Base-by-base conservation (phyloP, 257 asterid species). In the Verbena officinalis region DNA sequence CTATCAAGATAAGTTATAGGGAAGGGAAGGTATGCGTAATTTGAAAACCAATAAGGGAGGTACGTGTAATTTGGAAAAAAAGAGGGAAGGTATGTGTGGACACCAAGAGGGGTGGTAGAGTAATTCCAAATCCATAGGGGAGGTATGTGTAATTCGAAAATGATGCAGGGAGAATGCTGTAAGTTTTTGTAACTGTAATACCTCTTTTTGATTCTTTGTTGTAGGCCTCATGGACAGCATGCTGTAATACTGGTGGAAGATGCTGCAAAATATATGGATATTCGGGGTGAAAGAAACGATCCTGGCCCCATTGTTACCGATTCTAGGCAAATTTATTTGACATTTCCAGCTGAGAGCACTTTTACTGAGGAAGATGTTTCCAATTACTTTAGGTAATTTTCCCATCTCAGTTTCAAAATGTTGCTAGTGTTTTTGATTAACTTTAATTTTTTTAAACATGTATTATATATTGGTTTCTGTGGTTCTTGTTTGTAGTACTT, bases 201-300 rank as follows among this genome's bases (percentile, higher is more conserved):
- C 5, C 2, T 27, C 33, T 2, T 44, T 55, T 19, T 46, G 55
- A 61, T 59, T 66, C 31, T 77, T 64, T 59, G 55, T 39, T 65
- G 9, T 80, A 91, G 96, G 83, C 95, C 96, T 77, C 96, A 91
- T 65, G 98, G 98, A 55, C 95, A 91, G 74, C 98, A 84, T 64
- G 81, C 96, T 4, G 84, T 91, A 54, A 70, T 91, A 65, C 77
- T 88, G 12, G 87, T 86, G 0, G 96, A 91, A 69, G 96, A 91
- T 81, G 89, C 88, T 52, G 74, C 73, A 1, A 87, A 79, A 59
- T 87, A 78, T 72, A 67, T 76, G 73, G 87, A 86, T 39, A 16
- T 45, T 36, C 72, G 84, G 9, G 77, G 81, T 5, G 90, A 86
- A 55, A 86, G 86, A 61, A 91, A 79, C 31, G 90, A 86, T 42